A percentile compares a stretch with the other conserved stretches of the same genome.
phyloP scores from a whole-genome alignment of 2,329 filamentous ascomycete species.

The Diaporthe sp. region DNA sequence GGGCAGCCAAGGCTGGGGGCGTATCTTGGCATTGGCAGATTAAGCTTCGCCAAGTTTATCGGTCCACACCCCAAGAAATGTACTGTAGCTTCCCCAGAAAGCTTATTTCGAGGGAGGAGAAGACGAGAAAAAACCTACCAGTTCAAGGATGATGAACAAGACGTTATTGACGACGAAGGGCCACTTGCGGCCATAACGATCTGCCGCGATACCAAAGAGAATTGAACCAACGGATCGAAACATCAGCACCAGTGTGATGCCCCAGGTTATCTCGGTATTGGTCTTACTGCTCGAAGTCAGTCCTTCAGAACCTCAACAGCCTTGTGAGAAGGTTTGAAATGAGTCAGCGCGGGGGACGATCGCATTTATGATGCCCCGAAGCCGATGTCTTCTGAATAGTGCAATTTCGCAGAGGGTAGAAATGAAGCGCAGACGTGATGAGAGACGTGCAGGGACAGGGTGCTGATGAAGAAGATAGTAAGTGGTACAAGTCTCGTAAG shows the following conservation, averaged over 20 bases:
- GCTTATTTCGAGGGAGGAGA: not conserved
- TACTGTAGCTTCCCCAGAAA: slow-evolving; percentile 1
- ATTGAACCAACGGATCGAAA: slow-evolving; percentile 68
- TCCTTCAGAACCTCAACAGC: not conserved
- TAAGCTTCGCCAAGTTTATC: slow-evolving; percentile 19
- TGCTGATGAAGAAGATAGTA: not conserved
- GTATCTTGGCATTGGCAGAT: slow-evolving; percentile 32
- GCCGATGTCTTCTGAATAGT: not conserved
- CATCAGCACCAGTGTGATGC: slow-evolving; percentile 75
- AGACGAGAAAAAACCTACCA: slow-evolving; percentile 63
- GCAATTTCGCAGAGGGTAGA: not conserved
- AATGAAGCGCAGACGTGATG: not conserved
- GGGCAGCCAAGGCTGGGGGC: slow-evolving; percentile 19
- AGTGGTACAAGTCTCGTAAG: not conserved
- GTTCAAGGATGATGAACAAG: slow-evolving; percentile 78
- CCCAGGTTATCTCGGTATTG: slow-evolving; percentile 74
- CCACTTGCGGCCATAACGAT: slow-evolving; percentile 75
- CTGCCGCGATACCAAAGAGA: slow-evolving; percentile 67
- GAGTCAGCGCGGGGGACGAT: not conserved
- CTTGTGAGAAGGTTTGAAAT: not conserved
- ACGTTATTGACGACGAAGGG: slow-evolving; percentile 83
- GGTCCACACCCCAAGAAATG: slow-evolving; percentile 23
- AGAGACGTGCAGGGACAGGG: not conserved
- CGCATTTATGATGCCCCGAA: not conserved
- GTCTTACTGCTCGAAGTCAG: slow-evolving; percentile 49